A percentile compares a stretch with the other conserved stretches of the same genome.
phyloP scores from a whole-genome alignment of 306 rosid genomes.

The Myrica gale region DNA sequence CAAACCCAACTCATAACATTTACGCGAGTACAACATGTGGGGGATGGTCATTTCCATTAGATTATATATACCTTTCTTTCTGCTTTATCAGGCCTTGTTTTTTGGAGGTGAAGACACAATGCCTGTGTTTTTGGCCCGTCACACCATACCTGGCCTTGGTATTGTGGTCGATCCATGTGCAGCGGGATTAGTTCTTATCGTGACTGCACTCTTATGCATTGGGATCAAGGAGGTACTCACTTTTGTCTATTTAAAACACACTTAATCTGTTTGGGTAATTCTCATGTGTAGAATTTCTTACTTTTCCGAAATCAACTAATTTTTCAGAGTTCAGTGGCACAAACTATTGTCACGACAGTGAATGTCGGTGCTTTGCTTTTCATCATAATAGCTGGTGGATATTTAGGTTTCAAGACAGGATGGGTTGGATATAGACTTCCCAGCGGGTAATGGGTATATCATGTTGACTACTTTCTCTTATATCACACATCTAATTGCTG shows the following conservation, averaged over 20 bases:
- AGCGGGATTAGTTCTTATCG: slow-evolving; percentile 50
- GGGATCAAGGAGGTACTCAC: slow-evolving; percentile 64
- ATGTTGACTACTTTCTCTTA: slow-evolving; percentile 24
- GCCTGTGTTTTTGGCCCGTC: slow-evolving; percentile 57
- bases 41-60: not conserved
- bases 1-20: no score
- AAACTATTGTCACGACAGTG: slow-evolving; percentile 54
- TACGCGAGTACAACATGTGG: not conserved
- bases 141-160: slow-evolving; percentile 55
- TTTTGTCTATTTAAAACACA: slow-evolving; percentile 3
- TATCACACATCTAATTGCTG: slow-evolving; percentile 15
- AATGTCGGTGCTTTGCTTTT: slow-evolving; percentile 60
- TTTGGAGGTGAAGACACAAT: slow-evolving; percentile 57
- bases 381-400: slow-evolving; percentile 56
- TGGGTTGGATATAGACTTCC: slow-evolving; percentile 72
- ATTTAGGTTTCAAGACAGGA: slow-evolving; percentile 61
- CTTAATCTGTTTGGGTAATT: not conserved
- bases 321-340: slow-evolving; percentile 70
- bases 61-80: slow-evolving; percentile 17
- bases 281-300: not conserved
- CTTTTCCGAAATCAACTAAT: slow-evolving; percentile 13
- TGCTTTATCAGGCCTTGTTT: slow-evolving; percentile 55
- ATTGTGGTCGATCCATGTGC: slow-evolving; percentile 76
- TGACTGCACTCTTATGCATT: slow-evolving; percentile 55
- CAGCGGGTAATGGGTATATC: slow-evolving; percentile 48